Conservation (phyloP, 208 protist genomes). For the Crithidia mellificae region DNA sequence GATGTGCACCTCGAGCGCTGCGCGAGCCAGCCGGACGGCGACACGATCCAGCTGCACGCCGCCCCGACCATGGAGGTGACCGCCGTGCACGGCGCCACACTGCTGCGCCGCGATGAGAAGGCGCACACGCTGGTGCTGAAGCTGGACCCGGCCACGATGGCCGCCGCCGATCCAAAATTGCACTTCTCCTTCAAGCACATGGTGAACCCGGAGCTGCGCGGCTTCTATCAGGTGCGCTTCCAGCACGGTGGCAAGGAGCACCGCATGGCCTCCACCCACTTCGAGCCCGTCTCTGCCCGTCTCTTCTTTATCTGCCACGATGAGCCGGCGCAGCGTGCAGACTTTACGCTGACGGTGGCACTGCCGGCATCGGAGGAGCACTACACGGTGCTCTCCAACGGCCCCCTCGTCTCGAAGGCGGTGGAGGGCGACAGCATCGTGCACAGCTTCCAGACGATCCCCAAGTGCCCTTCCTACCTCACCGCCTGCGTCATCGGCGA, state of each 20-base stretch:
- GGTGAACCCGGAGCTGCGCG: conserved; percentile 90
- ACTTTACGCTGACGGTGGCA: conserved; percentile 92
- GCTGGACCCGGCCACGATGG: conserved; percentile 45
- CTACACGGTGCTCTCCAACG: conserved; percentile 85
- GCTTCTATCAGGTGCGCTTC: conserved; percentile 89
- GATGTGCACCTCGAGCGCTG: conserved; percentile 56
- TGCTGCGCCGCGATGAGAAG: conserved; percentile 46
- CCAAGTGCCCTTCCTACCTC: conserved; percentile 96
- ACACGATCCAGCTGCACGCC: conserved; percentile 70
- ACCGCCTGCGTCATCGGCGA: conserved; percentile 95
- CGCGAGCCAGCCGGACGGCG: conserved; percentile 28
- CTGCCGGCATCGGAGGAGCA: conserved; percentile 62
- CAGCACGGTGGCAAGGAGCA: conserved; percentile 70
- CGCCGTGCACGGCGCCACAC: conserved; percentile 47
- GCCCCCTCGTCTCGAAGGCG: conserved; percentile 53
- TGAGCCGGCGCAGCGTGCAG: conserved; percentile 95
- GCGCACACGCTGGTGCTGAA: conserved; percentile 63
- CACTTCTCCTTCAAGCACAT: conserved; percentile 75
- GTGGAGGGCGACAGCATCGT: conserved; percentile 33
- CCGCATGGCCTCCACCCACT: conserved; percentile 95
- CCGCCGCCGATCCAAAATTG: conserved; percentile 60
- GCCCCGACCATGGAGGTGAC: conserved; percentile 59
- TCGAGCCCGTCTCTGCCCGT: conserved; percentile 94
- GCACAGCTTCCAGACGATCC: conserved; percentile 85
- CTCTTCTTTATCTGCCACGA: conserved; percentile 97